Evolutionary conservation across 169 alveolate species (phyloP), one percentile per base, ranked within the genome.

Genomic region (Eimeria zaria): DNA sequence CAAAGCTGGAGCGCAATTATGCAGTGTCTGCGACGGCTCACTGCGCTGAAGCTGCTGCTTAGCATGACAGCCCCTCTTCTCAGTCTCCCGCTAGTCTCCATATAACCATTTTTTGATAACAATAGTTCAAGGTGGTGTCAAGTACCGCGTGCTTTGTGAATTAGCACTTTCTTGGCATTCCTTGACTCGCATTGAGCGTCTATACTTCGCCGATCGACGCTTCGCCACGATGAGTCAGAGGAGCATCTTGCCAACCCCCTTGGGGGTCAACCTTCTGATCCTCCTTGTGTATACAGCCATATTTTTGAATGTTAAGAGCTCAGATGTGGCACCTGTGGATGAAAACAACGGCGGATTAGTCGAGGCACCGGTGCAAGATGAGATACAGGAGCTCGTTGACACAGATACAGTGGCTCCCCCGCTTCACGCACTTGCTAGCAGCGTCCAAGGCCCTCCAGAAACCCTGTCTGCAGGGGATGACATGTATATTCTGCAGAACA

Each of bases 281-380:
- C 71, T 81, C 74, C 18, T 81, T 51, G 69, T 48, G 12, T 0
- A 81, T n/a, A 12, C 41, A 81, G 90, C 27, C 0, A 14, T 81
- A n/a, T 27, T 81, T 33, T 81, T 48, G 9, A 51, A 3, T 33
- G 69, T 30, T 8, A n/a, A 81, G 30, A 18, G 90, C 71, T 81
- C 67, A n/a, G 90, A n/a, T 51, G 71, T 18, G 24, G 73, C 90
- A 30, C 36, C 67, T 30, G 74, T 14, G 71, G 48, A 81, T 81
- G 74, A 48, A 55, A 55, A 48, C 51, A 18, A 22, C 53, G 90
- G 90, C 20, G 90, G 48, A 22, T 2, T 55, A 2, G 69, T 33
- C 48, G 71, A 51, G 12, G 51, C 67, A 30, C 51, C 64, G 14
- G 71, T 81, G 71, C 74, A 81, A n/a, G 90, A 30, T 51, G 30